Evolutionary conservation across 495 filamentous ascomycete species (phyloP), one percentile per base, ranked within the genome.

Genomic region (Aspergillus wentii): DNA sequence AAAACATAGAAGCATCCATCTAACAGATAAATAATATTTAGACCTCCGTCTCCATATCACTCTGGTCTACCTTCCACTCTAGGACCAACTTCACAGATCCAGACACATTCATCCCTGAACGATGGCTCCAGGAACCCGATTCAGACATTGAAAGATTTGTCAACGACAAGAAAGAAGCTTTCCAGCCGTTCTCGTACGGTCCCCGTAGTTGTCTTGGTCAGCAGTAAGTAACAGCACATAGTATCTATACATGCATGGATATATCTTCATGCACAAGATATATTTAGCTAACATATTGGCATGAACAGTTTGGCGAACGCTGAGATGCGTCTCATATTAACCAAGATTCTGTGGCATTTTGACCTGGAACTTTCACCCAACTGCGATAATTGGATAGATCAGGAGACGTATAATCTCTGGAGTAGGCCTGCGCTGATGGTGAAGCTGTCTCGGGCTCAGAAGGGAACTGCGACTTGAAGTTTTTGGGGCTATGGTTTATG

Each of bases 41-140:
- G 61, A 62, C 56, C 11, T 49, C 54, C 5, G 64, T 73, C 5
- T 59, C 57, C 10, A 38, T 69, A 17, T 59, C 68, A 2, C 52
- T 61, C 15, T 70, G 58, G 40, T 56, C 69, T 0, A 43, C 62
- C 11, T 60, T 59, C 37, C 59, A 51, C 41, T 63, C 65, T 1
- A 17, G 40, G 3, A 32, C 49, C 11, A 68, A 72, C 48, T 75
- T 66, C 52, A 51, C 30, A 2, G 43, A 57, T 17, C 51, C 71
- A 8, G 44, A 64, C n/a, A 30, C 38, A 5, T 72, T 64, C 49
- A 35, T 62, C 15, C 71, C 68, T 5, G 65, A 75, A 44, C 66
- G 74, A 18, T 76, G 67, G 67, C 58, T 73, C 19, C 26, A 26
- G 21, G 49, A 35, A 7, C n/a, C 43, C 0, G 51, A 53, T 3